Evolutionary conservation across 495 filamentous ascomycete species (phyloP).

Genomic region (Penicillium cosmopolitanum): DNA sequence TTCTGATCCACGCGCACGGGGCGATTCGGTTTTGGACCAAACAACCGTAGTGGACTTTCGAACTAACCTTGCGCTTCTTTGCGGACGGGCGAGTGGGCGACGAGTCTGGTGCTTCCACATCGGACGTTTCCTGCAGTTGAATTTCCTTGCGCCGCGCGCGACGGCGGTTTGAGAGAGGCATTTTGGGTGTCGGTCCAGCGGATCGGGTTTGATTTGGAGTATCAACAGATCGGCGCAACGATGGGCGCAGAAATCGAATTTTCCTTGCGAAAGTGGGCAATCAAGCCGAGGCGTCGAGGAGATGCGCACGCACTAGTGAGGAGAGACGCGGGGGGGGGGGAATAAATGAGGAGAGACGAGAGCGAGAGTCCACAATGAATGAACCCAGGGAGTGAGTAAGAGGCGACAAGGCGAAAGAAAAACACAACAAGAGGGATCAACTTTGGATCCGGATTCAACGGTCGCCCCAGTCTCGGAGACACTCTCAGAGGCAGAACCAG

Average conservation of each 20-base stretch:
- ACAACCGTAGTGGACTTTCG: neutral
- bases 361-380: neutral
- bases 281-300: slow-evolving; percentile 10
- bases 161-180: slow-evolving; percentile 57
- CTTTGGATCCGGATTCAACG: slow-evolving; percentile 32
- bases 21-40: slow-evolving; percentile 16
- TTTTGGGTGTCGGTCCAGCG: slow-evolving; percentile 20
- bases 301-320: slow-evolving; percentile 12
- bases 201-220: neutral
- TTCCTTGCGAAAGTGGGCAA: slow-evolving; percentile 8
- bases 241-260: slow-evolving; percentile 3
- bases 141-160: slow-evolving; percentile 55
- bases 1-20: slow-evolving; percentile 9
- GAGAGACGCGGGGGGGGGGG: slow-evolving; percentile 10
- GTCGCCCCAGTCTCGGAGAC: slow-evolving; percentile 29
- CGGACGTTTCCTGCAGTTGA: slow-evolving; percentile 51
- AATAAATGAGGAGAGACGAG: slow-evolving; percentile 13
- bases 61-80: slow-evolving; percentile 74
- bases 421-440: slow-evolving; percentile 24
- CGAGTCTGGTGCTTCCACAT: slow-evolving; percentile 61
- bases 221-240: neutral
- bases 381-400: slow-evolving; percentile 12
- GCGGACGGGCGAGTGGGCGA: slow-evolving; percentile 73
- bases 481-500: slow-evolving; percentile 42
- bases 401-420: slow-evolving; percentile 27